Percentiles rank a stretch among this genome's conserved stretches.
Evolutionary conservation across 2,329 filamentous ascomycete genomes (phyloP).

Genomic region (Aspergillus sp.): DNA sequence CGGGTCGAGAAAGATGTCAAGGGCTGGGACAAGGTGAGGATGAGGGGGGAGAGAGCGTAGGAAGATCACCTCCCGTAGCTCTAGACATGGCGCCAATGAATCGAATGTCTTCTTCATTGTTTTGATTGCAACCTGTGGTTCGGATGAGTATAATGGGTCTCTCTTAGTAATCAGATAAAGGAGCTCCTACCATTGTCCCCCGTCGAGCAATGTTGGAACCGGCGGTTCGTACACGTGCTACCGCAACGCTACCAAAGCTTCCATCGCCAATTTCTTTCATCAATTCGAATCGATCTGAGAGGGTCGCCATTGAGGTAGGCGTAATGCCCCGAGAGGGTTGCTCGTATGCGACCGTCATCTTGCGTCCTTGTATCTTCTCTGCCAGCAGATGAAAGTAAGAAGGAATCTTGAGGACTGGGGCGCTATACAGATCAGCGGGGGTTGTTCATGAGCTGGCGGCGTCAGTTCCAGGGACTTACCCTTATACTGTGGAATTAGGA

Average conservation of each 20-base stretch:
- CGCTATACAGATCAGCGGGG: conserved; percentile 5
- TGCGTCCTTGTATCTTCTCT: conserved; percentile 41
- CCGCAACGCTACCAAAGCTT: conserved; percentile 92
- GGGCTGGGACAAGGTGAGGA: conserved; percentile 88
- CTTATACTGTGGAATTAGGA: conserved; percentile 6
- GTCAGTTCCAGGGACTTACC: conserved; percentile 4
- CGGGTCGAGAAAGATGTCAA: conserved; percentile 97
- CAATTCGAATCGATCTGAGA: conserved; percentile 95
- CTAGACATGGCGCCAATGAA: conserved; percentile 83
- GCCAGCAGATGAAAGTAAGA: conserved; percentile 40
- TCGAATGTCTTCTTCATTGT: conserved; percentile 99
- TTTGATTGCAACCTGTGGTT: conserved; percentile 85
- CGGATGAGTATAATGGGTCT: background rate
- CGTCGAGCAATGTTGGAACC: conserved; percentile 84
- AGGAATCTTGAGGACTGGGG: conserved; percentile 21
- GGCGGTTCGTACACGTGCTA: conserved; percentile 87
- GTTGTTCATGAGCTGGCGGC: background rate
- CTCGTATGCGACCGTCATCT: conserved; percentile 77
- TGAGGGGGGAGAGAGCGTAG: conserved; percentile 84
- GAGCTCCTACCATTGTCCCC: conserved; percentile 77
- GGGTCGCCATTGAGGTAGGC: conserved; percentile 49
- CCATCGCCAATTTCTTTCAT: conserved; percentile 98
- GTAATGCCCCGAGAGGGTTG: conserved; percentile 62
- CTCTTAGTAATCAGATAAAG: conserved; percentile 5
- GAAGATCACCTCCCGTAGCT: conserved; percentile 96